Evolutionary conservation across 345 rosid species (phyloP), one percentile per base, ranked within the genome.

Genomic region (Ceriops zippeliana): DNA sequence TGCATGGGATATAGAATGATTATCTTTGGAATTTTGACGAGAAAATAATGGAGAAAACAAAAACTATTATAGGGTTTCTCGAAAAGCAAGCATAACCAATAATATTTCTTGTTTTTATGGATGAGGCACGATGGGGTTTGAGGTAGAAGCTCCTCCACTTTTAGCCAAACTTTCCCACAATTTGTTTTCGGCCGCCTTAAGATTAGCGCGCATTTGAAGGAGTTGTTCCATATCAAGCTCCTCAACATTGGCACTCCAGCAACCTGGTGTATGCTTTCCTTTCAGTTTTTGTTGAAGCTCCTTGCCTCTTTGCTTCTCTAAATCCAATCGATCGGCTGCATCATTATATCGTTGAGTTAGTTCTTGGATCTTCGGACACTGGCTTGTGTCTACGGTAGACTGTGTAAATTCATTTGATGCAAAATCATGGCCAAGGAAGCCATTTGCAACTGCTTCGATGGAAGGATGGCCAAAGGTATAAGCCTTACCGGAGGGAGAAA

Each of bases 381-480:
- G 17, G 16, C 8, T 0, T 22, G 59, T 5, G 28, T 54, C 30
- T 10, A 9, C 16, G 5, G 1, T 22, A 24, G 30, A 54, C 6
- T 9, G 11, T 22, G 59, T 9, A 5, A 10, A 10, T 1, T 24
- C 30, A 22, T 54, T 22, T 9, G 28, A 54, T 22, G 59, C 16
- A 1, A 27, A 27, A 24, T 54, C 53, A 1, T 24, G 27, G 22
- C 61, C 53, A 35, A 62, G 31, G 13, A 63, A 70, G 21, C 68
- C 54, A n/a, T 53, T 62, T 7, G 62, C 5, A 5, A 70, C 61
- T 1, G 49, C 54, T 6, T 75, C 77, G 7, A 77, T 31, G 4
- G 83, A 84, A 0, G 88, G 85, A 69, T 79, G 73, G 5, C 76
- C 79, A 52, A 75, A 82, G 0, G 84, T 52, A 34, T 63, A 84